Evolutionary conservation across 2,329 filamentous ascomycete genomes (phyloP), one percentile per base, ranked within the genome.

Genomic region (Didymella segeticola): DNA sequence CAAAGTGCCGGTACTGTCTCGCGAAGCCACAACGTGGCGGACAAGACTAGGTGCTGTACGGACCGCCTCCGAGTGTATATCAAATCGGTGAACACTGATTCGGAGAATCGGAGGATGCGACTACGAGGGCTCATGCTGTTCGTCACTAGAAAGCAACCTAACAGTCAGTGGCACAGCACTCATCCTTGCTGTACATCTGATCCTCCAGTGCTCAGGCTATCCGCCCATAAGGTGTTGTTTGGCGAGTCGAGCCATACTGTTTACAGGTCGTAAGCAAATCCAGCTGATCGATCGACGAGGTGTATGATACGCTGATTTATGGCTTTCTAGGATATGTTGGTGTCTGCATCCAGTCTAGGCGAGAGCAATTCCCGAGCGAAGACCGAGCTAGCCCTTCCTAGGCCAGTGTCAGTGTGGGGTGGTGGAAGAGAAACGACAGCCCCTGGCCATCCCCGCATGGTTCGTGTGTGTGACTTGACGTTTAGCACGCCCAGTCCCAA

Each of bases 11-110:
- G 45, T 43, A 27, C 29, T n/a, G 36, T 29, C 31, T 43, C 25
- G n/a, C 39, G n/a, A 45, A 54, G 51, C 51, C 45, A 54, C 51
- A 54, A 48, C 39, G 45, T 54, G 45, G 51, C 45, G 23, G 15
- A 20, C 7, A 25, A 29, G 45, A 33, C 45, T 45, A 50, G 47
- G 38, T 41, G 34, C 17, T 43, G 30, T 42, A 43, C 39, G 51
- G 45, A 54, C 51, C 45, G 43, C 50, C 43, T 48, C 51, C 45
- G 51, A 54, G 39, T 54, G 51, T 46, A 49, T 38, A 30, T 54
- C 51, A 43, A n/a, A 36, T 54, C 39, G 39, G 45, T 31, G 29
- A 27, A 33, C 33, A 17, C 34, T 43, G 14, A n/a, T 14, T 45
- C 39, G 51, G 51, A 43, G 20, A 33, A 11, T 27, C 6, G 11